These are phyloP conservation scores for Peronosclerospora sorghi DNA, from an alignment of 352 stramenopile genomes.

Conservation along the genomic window DNA sequence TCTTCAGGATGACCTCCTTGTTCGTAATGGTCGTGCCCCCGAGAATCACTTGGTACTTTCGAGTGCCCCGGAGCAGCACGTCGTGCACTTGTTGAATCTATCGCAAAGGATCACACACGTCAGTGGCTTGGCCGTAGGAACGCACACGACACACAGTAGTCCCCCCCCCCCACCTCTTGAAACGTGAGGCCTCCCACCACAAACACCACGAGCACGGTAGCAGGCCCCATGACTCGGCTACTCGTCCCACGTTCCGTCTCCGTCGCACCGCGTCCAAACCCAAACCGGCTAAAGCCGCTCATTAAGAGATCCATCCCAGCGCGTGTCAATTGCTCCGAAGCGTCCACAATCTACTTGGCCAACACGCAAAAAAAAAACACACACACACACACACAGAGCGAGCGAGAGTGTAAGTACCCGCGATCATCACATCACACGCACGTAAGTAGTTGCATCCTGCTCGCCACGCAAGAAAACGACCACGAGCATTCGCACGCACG, in stretches of 20 bases:
- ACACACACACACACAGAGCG: no score
- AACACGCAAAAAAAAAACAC: no score
- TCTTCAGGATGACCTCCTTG: conserved; percentile 44
- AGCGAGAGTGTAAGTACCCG: neutral
- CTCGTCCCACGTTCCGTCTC: conserved; percentile 9
- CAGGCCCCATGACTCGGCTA: conserved; percentile 25
- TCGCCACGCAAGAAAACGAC: no score
- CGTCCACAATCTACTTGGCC: conserved; percentile 45
- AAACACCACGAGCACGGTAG: conserved; percentile 49
- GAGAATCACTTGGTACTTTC: conserved; percentile 49
- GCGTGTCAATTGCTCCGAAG: conserved; percentile 61
- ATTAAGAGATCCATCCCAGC: conserved; percentile 72
- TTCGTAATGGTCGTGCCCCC: conserved; percentile 69
- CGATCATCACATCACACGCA: no score
- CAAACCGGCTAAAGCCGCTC: conserved; percentile 75
- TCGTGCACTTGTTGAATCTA: conserved; percentile 61
- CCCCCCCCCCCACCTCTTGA: no score
- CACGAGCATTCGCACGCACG: no score
- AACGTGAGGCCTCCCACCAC: conserved; percentile 72
- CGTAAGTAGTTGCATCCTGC: no score
- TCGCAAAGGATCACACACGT: neutral
- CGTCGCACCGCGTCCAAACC: conserved; percentile 27
- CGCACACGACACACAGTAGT: no score
- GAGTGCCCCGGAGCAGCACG: conserved; percentile 35
- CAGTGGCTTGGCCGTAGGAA: neutral